Base-by-base conservation (phyloP, 2,329 filamentous ascomycete genomes). In the Penicillium sp. region DNA sequence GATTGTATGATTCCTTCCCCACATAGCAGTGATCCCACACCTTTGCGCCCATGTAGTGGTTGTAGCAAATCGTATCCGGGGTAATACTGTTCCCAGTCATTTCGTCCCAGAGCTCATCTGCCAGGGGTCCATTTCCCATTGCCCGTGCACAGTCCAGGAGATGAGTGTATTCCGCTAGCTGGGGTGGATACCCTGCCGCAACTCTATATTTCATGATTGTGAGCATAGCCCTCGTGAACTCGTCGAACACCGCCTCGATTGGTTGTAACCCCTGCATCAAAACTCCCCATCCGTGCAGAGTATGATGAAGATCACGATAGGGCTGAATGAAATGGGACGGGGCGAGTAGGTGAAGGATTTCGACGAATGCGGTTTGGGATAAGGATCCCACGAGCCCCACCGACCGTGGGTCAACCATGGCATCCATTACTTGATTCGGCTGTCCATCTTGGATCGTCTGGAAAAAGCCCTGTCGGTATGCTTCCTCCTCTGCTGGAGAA, bases 301-400 rank as follows among this genome's bases (percentile, higher is more conserved):
- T 70, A 18, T 72, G 67, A 49, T 81, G 75, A 16, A 85, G 71
- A 21, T 71, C 65, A 4, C 82, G 73, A 61, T 78, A 76, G 1
- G 75, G 73, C 22, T 74, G 69, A 39, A 84, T 61, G 56, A 83
- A 80, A 59, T 81, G 70, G 22, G 71, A 64, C 0, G 88, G 87
- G 54, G 89, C 85, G 8, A 92, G 71, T 5, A 80, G 77, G 32
- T 81, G 79, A 29, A 92, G 69, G 9, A 89, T 80, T 58, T 88
- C 85, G 1, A 85, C 83, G 64, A 91, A 86, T 1, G 80, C 80
- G 1, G 80, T 75, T 1, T 77, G 69, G 0, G 86, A 79, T 21
- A 91, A 67, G 5, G 61, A 64, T 49, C 67, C 62, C 46, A 75
- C 59, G 18, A 71, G 47, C 10, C 59, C 49, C 16, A 59, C 59